Percentiles rank a stretch among this genome's conserved stretches.
Conservation (phyloP, 805 yeast genomes). For the Kurtzmaniella cleridarum region DNA sequence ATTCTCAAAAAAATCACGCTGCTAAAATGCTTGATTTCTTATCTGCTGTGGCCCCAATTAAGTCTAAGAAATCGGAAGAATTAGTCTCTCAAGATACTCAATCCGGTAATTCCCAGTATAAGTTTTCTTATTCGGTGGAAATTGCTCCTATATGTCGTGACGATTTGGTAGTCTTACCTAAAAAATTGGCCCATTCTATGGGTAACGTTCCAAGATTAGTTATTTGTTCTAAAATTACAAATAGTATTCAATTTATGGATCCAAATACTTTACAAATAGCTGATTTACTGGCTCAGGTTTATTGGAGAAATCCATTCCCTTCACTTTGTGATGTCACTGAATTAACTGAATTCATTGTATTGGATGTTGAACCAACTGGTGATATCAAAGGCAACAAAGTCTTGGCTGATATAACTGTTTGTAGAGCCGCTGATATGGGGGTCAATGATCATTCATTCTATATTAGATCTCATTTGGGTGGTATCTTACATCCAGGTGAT, state of each 20-base stretch:
- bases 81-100: conserved; percentile 89
- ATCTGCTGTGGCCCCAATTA: conserved; percentile 77
- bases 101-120: conserved; percentile 80
- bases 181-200: conserved; percentile 72
- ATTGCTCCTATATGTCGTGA: conserved; percentile 96
- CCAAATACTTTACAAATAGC: conserved; percentile 74
- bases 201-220: conserved; percentile 82
- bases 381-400: conserved; percentile 69
- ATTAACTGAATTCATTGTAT: conserved; percentile 77
- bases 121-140: conserved; percentile 89
- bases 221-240: conserved; percentile 78
- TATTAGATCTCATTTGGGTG: conserved; percentile 90
- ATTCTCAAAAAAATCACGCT: conserved; percentile 85
- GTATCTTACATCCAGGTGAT: conserved; percentile 93
- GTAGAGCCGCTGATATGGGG: conserved; percentile 87
- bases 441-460: conserved; percentile 77
- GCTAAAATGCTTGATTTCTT: conserved; percentile 90
- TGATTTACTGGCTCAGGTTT: conserved; percentile 64
- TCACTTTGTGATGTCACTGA: conserved; percentile 72
- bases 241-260: conserved; percentile 81
- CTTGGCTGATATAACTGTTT: conserved; percentile 85
- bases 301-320: conserved; percentile 79
- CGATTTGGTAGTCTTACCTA: conserved; percentile 88
- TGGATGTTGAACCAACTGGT: conserved; percentile 93
- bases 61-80: conserved; percentile 81